Conservation (phyloP, 805 yeast species). For the Saccharomyces kudriavzevii region DNA sequence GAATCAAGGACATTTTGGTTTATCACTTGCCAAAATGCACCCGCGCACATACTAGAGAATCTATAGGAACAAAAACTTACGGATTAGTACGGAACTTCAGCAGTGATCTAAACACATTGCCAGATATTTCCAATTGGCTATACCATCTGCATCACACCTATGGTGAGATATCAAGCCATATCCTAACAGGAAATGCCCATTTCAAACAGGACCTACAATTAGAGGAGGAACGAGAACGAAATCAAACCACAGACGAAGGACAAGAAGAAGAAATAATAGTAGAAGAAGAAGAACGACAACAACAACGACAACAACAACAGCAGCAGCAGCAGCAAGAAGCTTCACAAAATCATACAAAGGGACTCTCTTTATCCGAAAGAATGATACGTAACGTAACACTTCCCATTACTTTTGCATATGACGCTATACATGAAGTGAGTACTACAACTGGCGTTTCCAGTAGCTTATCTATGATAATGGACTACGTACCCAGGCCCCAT, state of each 20-base stretch:
- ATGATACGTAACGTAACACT: constrained; percentile 25
- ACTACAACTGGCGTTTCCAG: constrained; percentile 27
- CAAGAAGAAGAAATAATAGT: constrained; percentile 2
- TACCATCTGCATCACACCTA: constrained; percentile 24
- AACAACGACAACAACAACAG: not conserved
- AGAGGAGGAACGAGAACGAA: constrained; percentile 2
- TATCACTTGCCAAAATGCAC: constrained; percentile 22
- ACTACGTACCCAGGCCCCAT: constrained; percentile 19
- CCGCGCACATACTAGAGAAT: not conserved
- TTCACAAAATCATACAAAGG: not conserved
- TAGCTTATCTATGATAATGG: constrained; percentile 24
- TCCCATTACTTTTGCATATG: constrained; percentile 29
- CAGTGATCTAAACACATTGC: constrained; percentile 15
- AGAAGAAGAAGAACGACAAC: constrained; percentile 1
- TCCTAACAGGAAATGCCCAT: constrained; percentile 23
- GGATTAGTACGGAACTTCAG: constrained; percentile 26
- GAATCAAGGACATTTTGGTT: constrained; percentile 24
- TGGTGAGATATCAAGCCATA: constrained; percentile 23
- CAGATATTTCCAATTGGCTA: constrained; percentile 28
- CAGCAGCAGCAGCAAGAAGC: not conserved
- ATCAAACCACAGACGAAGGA: not conserved
- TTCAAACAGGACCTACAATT: constrained; percentile 16
- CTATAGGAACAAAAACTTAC: constrained; percentile 15
- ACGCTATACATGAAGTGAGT: constrained; percentile 31
- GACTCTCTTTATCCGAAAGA: constrained; percentile 7